Evolutionary conservation across 116 monocot species (phyloP).

Genomic region (Cymodocea nodosa): DNA sequence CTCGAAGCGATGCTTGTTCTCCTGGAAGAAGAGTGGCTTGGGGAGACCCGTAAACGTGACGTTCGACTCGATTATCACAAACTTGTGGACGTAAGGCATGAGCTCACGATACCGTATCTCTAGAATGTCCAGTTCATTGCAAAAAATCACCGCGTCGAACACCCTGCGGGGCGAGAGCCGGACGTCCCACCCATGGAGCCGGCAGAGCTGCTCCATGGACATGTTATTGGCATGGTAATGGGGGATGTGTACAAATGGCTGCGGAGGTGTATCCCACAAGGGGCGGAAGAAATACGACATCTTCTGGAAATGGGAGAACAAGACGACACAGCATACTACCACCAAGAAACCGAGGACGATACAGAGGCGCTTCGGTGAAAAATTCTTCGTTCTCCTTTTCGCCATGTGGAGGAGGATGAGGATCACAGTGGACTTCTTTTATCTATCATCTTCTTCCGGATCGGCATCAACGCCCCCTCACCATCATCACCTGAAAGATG

Average conservation of each 20-base stretch:
- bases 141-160: conserved; percentile 78
- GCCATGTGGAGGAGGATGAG: too few species aligned
- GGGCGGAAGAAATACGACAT: conserved; percentile 76
- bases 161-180: conserved; percentile 49
- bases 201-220: conserved; percentile 46
- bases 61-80: conserved; percentile 79
- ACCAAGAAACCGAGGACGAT: conserved; percentile 3
- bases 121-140: conserved; percentile 86
- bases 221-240: conserved; percentile 57
- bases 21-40: conserved; percentile 50
- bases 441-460: too few species aligned
- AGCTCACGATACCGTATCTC: conserved; percentile 65
- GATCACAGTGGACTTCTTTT: too few species aligned
- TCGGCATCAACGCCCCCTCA: too few species aligned
- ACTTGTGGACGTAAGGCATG: conserved; percentile 43
- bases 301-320: conserved; percentile 7
- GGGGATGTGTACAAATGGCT: conserved; percentile 53
- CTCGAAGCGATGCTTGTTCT: conserved; percentile 31
- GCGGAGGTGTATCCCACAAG: conserved; percentile 84
- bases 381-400: conserved; percentile 1
- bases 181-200: conserved; percentile 63
- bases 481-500: too few species aligned
- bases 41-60: conserved; percentile 60
- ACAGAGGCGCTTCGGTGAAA: not conserved
- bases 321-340: not conserved